A percentile compares a stretch with the other conserved stretches of the same genome.
Evolutionary conservation across 495 filamentous ascomycete genomes (phyloP).

Genomic region (Penicillium dipodomyicola): DNA sequence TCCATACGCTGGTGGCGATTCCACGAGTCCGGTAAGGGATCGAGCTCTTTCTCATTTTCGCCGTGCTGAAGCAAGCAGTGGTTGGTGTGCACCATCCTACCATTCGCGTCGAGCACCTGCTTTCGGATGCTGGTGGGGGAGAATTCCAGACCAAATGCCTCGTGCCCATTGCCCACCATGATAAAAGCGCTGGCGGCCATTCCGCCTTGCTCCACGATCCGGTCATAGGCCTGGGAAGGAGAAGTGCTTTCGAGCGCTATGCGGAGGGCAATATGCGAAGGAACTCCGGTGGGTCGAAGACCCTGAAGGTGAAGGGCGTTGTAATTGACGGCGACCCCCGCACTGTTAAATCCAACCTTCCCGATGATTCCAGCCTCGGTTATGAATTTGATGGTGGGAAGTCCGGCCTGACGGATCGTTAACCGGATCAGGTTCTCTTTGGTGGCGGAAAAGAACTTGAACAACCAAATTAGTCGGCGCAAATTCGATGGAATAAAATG

Average conservation of each 20-base stretch:
- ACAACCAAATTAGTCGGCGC: background rate
- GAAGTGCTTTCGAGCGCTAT: background rate
- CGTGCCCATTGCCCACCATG: background rate
- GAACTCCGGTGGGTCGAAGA: background rate
- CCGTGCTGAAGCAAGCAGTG: constrained; percentile 1
- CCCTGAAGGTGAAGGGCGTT: background rate
- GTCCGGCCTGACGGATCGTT: background rate
- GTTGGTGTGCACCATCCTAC: constrained; percentile 1
- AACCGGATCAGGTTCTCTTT: constrained; percentile 1
- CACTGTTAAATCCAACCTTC: constrained; percentile 2
- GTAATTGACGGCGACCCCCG: constrained; percentile 1
- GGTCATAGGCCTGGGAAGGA: constrained; percentile 1
- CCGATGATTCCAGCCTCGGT: constrained; percentile 1
- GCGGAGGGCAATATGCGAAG: background rate
- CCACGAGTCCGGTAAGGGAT: constrained; percentile 1
- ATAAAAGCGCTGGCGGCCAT: constrained; percentile 1
- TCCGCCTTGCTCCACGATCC: background rate
- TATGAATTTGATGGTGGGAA: background rate
- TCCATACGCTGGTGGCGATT: constrained; percentile 1
- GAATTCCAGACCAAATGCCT: constrained; percentile 1
- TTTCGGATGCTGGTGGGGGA: constrained; percentile 2
- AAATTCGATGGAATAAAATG: background rate
- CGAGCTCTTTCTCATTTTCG: background rate
- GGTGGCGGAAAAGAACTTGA: background rate
- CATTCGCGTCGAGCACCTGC: background rate